Evolutionary conservation across 441 rosid genomes (phyloP), one percentile per base, ranked within the genome.

Genomic region (Gossypium schwendimanii): DNA sequence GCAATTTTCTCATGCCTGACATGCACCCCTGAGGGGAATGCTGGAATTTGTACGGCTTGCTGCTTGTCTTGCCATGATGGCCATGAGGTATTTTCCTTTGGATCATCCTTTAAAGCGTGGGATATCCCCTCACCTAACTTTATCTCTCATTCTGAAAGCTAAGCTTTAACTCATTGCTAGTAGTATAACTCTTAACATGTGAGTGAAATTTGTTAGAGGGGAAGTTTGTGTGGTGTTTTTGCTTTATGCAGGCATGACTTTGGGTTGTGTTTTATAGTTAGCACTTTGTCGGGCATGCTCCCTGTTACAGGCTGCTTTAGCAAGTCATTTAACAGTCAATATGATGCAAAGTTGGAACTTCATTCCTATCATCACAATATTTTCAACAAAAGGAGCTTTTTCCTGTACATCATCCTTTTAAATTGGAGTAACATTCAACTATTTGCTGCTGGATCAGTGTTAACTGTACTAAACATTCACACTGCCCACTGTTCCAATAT

Each of bases 41-140:
- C 97, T 81, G 99, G 97, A 65, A 83, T 94, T 73, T 94, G 98
- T 84, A 92, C 97, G 31, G 99, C 94, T 73, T 94, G 97, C 80
- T 91, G 93, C 78, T 85, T 94, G 78, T 83, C 97, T 72, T 92
- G 99, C 78, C 97, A 94, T 52, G 97, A 94, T 81, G 97, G 99
- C 11, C 98, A 94, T 70, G 97, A 94, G 98, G 98, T 94, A 88
- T 61, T 8, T 3, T 39, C 36, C 12, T 66, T 26, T 71, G n/a
- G n/a, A 23, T 31, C 6, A 39, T 73, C 28, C 52, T 66, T 23
- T 75, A 20, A 5, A 2, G 64, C 10, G 1, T 39, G 26, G 68
- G 68, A 10, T 17, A 41, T 63, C 18, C 31, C 9, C 68, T 63
- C 52, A 1, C 0, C 10, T 0, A 41, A 14, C 11, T 18, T 9